Evolutionary conservation across 495 filamentous ascomycete species (phyloP), one percentile per base, ranked within the genome.

Genomic region (Jackrogersella multiformis): DNA sequence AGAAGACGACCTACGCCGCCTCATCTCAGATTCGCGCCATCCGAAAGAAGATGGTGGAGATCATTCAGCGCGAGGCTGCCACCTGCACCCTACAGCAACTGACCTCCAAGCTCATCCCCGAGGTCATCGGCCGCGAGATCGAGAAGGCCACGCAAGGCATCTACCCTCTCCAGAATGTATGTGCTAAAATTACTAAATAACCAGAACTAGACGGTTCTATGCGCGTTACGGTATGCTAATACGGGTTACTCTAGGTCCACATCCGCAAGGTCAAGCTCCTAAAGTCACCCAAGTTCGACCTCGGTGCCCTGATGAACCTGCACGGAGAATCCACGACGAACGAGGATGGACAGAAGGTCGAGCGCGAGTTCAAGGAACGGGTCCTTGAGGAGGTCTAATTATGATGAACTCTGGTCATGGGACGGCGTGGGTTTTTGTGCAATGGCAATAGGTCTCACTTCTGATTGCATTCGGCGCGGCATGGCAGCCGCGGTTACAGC

Each of bases 181-280:
- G 92, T 86, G 36, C 12, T 34, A n/a, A n/a, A n/a, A n/a, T n/a
- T n/a, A n/a, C n/a, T n/a, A n/a, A n/a, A n/a, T n/a, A n/a, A n/a
- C n/a, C n/a, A n/a, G n/a, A n/a, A n/a, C n/a, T n/a, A n/a, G n/a
- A n/a, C n/a, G n/a, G n/a, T n/a, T n/a, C n/a, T n/a, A n/a, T n/a
- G n/a, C n/a, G n/a, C n/a, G n/a, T n/a, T n/a, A n/a, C n/a, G n/a
- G n/a, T 61, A 62, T 61, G 28, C 60, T 57, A 64, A 75, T 46
- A 63, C 76, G 54, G 73, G 60, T 61, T 34, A 26, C 4, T 69
- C 41, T 74, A 99, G 95, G 94, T 99, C 71, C 95, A 99, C 86
- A 96, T 99, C 80, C 94, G 95, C 80, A 99, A 99, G 88, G 94
- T 99, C 76, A 99, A 99, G 88, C 91, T 99, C 46, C 87, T 99